Base-by-base conservation (phyloP, 1,284 basidiomycete genomes). In the Porogramme epimiltina region DNA sequence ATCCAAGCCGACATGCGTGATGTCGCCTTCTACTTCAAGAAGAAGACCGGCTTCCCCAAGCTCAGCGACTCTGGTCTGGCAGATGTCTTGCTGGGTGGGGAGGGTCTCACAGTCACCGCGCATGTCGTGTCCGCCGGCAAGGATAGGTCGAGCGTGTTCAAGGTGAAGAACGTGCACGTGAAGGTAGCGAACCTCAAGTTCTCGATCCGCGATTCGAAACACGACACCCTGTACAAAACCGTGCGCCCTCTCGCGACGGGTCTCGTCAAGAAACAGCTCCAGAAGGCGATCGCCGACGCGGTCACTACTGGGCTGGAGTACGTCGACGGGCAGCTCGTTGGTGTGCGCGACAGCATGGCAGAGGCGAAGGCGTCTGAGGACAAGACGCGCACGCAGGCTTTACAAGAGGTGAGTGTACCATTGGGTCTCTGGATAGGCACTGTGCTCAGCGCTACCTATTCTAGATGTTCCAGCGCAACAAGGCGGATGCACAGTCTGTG, bases 1-100 rank as follows among this genome's bases (percentile, higher is more conserved):
- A 91, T 98, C 65, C 95, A 98, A 70, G 88, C 90, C n/a, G 94
- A 96, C 65, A 88, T 97, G 79, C 82, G 89, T 36, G 94, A 97
- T 63, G 91, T 97, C 19, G 86, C 89, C 13, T 96, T 97, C 70
- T 93, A 89, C 67, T 92, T 91, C 70, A 78, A 75, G 58, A 89
- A 82, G 75, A 91, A 91, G 77, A 77, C 74, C 0, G 91, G 91
- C 4, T 81, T 92, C 63, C 84, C 88, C 10, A 91, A 89, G 77
- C 73, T 97, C 66, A 81, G 74, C 40, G 96, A 98, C 74, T 87
- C 85, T n/a, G 96, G 95, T 59, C 72, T 96, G 26, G 95, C 95
- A 19, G 96, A 98, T 68, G 87, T 98, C 10, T 69, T 95, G 50
- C 75, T 98, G 45, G 89, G 91, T 28, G 95, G 95, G 20, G 73